Evolutionary conservation across 2,329 filamentous ascomycete genomes (phyloP).

Genomic region (Penicillium hordei): DNA sequence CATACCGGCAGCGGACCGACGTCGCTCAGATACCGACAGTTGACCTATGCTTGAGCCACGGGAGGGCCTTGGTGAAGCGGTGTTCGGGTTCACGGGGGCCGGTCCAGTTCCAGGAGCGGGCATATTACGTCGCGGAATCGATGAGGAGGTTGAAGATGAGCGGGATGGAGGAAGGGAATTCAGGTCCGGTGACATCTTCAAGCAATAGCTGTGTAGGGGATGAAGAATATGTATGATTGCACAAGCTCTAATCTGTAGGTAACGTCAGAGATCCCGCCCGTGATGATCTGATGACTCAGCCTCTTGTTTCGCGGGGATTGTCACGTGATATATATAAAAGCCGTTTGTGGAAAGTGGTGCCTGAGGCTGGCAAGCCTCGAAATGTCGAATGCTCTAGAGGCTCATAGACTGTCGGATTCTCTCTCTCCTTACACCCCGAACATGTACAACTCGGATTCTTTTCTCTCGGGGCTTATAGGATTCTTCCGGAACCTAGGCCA

Average conservation of each 20-base stretch:
- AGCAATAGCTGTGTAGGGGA: not conserved
- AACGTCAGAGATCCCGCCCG: constrained; percentile 5
- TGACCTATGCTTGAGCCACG: constrained; percentile 37
- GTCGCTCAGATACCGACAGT: constrained; percentile 43
- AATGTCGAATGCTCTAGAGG: not conserved
- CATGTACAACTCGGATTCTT: not conserved
- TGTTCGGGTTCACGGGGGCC: constrained; percentile 53
- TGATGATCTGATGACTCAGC: constrained; percentile 15
- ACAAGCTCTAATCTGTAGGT: constrained; percentile 13
- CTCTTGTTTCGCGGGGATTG: constrained; percentile 7
- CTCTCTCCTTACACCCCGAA: not conserved
- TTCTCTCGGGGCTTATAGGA: not conserved
- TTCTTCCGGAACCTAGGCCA: constrained; percentile 2
- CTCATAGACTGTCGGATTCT: not conserved
- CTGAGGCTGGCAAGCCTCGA: not conserved
- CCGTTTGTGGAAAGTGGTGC: not conserved
- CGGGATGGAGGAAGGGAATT: constrained; percentile 66
- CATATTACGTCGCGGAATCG: constrained; percentile 33
- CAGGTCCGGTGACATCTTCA: constrained; percentile 68
- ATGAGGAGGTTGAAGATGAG: constrained; percentile 43
- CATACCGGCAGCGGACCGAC: constrained; percentile 44
- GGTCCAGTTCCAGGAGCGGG: constrained; percentile 46
- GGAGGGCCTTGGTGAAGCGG: constrained; percentile 43
- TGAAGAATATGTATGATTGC: not conserved
- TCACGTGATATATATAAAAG: constrained; percentile 1